A percentile compares a stretch with the other conserved stretches of the same genome.
Conservation (phyloP, 2,329 filamentous ascomycete genomes). For the Aspergillus tamarii region DNA sequence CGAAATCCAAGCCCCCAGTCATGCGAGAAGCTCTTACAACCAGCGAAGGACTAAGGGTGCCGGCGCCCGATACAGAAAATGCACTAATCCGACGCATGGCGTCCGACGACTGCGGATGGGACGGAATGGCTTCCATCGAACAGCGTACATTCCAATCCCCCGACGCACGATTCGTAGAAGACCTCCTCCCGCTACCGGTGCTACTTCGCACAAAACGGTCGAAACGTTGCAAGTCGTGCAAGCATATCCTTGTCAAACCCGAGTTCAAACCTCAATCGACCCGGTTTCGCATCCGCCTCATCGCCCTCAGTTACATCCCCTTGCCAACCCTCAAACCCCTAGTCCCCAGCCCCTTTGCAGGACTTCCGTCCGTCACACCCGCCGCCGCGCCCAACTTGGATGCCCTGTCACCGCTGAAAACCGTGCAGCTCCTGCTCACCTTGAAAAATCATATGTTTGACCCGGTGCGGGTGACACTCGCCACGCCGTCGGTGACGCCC, state of each 20-base stretch:
- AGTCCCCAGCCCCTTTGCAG: slow-evolving; percentile 46
- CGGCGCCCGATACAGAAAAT: slow-evolving; percentile 63
- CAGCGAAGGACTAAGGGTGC: slow-evolving; percentile 71
- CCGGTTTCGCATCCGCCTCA: slow-evolving; percentile 87
- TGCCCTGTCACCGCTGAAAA: slow-evolving; percentile 52
- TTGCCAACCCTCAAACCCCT: slow-evolving; percentile 69
- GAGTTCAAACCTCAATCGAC: slow-evolving; percentile 88
- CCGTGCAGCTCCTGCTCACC: slow-evolving; percentile 81
- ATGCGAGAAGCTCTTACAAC: slow-evolving; percentile 79
- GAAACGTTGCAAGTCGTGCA: slow-evolving; percentile 88
- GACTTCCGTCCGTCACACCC: slow-evolving; percentile 30
- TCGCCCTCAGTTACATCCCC: slow-evolving; percentile 87
- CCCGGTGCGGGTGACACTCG: slow-evolving; percentile 80
- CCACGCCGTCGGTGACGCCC: slow-evolving; percentile 78
- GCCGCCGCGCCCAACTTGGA: slow-evolving; percentile 46
- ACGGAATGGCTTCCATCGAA: slow-evolving; percentile 59
- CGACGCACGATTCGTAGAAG: slow-evolving; percentile 65
- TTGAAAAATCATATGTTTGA: slow-evolving; percentile 96
- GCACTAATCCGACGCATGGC: slow-evolving; percentile 63
- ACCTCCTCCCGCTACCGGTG: slow-evolving; percentile 79
- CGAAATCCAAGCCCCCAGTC: slow-evolving; percentile 67
- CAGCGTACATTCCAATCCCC: slow-evolving; percentile 57
- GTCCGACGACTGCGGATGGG: slow-evolving; percentile 60
- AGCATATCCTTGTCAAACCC: slow-evolving; percentile 93
- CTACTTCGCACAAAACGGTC: slow-evolving; percentile 88